These are phyloP conservation scores for Lachancea thermotolerans DNA, from an alignment of 805 yeast genomes.

Conservation along the genomic window DNA sequence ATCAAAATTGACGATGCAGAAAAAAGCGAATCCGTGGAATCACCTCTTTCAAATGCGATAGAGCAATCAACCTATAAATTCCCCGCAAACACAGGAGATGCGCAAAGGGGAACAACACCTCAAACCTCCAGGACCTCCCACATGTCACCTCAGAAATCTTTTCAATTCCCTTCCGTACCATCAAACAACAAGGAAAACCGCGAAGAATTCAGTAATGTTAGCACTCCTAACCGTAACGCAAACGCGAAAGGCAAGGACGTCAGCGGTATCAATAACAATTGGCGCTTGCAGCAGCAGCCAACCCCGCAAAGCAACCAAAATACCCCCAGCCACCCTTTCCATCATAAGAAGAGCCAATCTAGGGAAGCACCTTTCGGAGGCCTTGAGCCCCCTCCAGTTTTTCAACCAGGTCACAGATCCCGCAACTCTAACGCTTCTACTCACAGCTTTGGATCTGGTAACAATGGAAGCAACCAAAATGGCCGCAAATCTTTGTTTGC, in stretches of 20 bases:
- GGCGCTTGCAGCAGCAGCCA: constrained; percentile 54
- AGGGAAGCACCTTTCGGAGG: constrained; percentile 23
- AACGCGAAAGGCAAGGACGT: constrained; percentile 22
- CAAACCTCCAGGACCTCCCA: constrained; percentile 18
- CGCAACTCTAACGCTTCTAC: constrained; percentile 66
- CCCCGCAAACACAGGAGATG: constrained; percentile 29
- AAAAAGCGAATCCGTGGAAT: not conserved
- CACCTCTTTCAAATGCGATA: constrained; percentile 8
- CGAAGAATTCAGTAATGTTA: constrained; percentile 26
- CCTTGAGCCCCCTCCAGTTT: constrained; percentile 31
- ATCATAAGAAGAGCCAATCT: constrained; percentile 26
- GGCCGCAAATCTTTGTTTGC: constrained; percentile 81
- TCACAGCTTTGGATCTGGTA: constrained; percentile 37
- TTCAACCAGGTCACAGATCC: constrained; percentile 78
- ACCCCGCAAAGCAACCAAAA: constrained; percentile 18
- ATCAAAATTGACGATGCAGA: constrained; percentile 18
- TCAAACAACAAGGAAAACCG: constrained; percentile 20
- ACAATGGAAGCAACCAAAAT: constrained; percentile 37
- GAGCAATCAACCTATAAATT: constrained; percentile 24
- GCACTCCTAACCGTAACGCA: constrained; percentile 27
- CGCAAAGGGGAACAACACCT: constrained; percentile 14
- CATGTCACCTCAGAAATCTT: constrained; percentile 42
- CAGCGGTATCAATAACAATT: constrained; percentile 48
- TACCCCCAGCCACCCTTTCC: constrained; percentile 20
- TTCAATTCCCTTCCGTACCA: constrained; percentile 52